A percentile compares a stretch with the other conserved stretches of the same genome.
Evolutionary conservation across 495 filamentous ascomycete genomes (phyloP).

Genomic region (Penicillium arizonense): DNA sequence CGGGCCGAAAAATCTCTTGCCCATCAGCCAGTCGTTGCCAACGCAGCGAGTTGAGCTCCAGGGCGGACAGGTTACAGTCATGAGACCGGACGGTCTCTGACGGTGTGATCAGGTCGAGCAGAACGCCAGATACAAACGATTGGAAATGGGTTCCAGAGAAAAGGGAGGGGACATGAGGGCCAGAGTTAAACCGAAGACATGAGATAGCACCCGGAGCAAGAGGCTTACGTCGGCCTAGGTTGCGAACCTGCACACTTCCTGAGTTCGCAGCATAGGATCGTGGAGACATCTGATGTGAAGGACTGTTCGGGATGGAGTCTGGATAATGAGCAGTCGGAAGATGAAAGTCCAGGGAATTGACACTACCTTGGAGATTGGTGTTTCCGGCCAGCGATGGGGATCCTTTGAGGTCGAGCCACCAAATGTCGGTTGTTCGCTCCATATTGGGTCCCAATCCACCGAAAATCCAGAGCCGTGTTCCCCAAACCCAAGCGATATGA

Average conservation of each 20-base stretch:
- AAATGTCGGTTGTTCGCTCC: conserved; percentile 92
- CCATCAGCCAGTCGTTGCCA: conserved; percentile 96
- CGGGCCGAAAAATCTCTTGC: conserved; percentile 81
- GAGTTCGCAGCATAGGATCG: conserved; percentile 85
- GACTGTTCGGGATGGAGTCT: conserved; percentile 39
- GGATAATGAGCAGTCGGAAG: conserved; percentile 40
- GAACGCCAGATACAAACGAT: conserved; percentile 85
- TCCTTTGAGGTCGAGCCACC: conserved; percentile 93
- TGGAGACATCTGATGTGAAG: conserved; percentile 40
- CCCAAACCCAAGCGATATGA: conserved; percentile 89
- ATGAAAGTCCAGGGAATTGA: conserved; percentile 41
- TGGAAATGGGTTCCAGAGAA: conserved; percentile 91
- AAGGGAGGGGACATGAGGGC: conserved; percentile 82
- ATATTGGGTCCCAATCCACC: conserved; percentile 91
- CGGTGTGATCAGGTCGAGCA: conserved; percentile 91
- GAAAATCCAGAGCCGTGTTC: conserved; percentile 93
- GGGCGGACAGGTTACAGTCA: conserved; percentile 84
- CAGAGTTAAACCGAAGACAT: conserved; percentile 82
- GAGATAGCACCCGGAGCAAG: conserved; percentile 88
- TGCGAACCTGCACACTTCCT: conserved; percentile 78
- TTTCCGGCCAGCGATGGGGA: conserved; percentile 75
- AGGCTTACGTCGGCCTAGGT: conserved; percentile 64
- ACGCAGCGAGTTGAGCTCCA: conserved; percentile 80
- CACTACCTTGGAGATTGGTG: conserved; percentile 63
- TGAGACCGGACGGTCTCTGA: conserved; percentile 77